Base-by-base conservation (phyloP, 106 monocot genomes). In the Platanthera guangdongensis region DNA sequence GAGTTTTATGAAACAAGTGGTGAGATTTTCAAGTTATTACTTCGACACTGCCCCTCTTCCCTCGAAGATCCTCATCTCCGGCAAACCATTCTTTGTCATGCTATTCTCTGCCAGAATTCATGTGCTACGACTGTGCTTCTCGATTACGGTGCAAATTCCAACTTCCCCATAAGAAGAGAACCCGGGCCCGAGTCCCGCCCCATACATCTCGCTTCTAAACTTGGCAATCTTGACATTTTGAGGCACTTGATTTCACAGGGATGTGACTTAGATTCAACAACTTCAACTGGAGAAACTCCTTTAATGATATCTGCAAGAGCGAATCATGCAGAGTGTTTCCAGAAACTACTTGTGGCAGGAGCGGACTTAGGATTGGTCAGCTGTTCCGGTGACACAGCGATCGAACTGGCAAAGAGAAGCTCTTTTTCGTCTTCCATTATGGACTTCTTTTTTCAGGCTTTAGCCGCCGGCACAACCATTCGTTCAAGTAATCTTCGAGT, bases 1-100 rank as follows among this genome's bases (percentile, higher is more conserved):
- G 90, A 91, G 69, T 91, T 83, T 62, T 88, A 75, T 68, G 90
- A 88, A 80, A 21, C 75, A 52, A 91, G 72, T 73, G 87, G 88
- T 6, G 78, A 80, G 75, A 88, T 88, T 54, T 83, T 91, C 9
- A 81, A 70, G 7, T 9, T 82, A 21, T 73, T 91, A 39, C 90
- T 91, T 72, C 70, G 78, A 4, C 79, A 84, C 63, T 71, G 81
- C 16, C 85, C 85, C 13, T 77, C 52, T 73, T 51, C 81, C 74
- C 77, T 88, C 47, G 87, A 87, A 74, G 75, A 75, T 12, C 85
- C 78, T 10, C 74, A 77, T 80, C 78, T 80, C 46, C 86, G 88
- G 6, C 76, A 88, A 73, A 88, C 83, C 62, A 84, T 82, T 65
- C 86, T 91, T 22, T 83, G 83, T 45, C 90, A 91, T 79, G 85